phyloP scores from a whole-genome alignment of 164 flowering plant genomes.

The Cinnamomum chago region DNA sequence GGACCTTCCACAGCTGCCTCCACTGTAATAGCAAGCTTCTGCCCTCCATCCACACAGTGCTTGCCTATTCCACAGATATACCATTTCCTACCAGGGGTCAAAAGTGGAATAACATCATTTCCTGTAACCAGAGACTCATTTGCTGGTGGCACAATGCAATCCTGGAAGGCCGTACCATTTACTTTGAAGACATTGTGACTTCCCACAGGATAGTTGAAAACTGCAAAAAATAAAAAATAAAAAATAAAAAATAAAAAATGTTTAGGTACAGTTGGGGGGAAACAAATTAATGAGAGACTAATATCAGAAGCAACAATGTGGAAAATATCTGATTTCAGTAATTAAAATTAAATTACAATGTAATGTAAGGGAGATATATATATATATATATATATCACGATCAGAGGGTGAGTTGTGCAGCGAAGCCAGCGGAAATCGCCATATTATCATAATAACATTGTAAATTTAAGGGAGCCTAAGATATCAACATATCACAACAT shows the following conservation, averaged over 20 bases:
- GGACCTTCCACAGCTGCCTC: not conserved
- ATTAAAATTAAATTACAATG: not conserved
- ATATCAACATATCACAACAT: too few relatives aligned
- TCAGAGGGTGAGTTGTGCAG: too few relatives aligned
- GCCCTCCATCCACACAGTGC: constrained; percentile 18
- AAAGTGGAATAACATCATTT: constrained; percentile 14
- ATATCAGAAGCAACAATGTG: not conserved
- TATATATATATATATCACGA: too few relatives aligned
- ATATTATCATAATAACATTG: too few relatives aligned
- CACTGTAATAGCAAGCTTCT: constrained; percentile 18
- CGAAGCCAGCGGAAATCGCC: too few relatives aligned
- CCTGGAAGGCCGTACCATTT: constrained; percentile 9
- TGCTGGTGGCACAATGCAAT: constrained; percentile 10
- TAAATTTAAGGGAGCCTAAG: too few relatives aligned
- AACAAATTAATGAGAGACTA: not conserved
- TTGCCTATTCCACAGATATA: constrained; percentile 22
- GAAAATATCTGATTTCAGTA: not conserved
- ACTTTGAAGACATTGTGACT: constrained; percentile 22
- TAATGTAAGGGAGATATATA: too few relatives aligned
- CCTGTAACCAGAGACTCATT: constrained; percentile 14
- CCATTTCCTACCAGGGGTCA: constrained; percentile 23
- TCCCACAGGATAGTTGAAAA: constrained; percentile 17
- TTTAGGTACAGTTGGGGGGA: not conserved
- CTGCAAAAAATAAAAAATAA: too few relatives aligned
- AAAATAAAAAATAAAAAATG: not conserved